Conservation (phyloP, 179 eudicot species). For the Beta macrorhiza region DNA sequence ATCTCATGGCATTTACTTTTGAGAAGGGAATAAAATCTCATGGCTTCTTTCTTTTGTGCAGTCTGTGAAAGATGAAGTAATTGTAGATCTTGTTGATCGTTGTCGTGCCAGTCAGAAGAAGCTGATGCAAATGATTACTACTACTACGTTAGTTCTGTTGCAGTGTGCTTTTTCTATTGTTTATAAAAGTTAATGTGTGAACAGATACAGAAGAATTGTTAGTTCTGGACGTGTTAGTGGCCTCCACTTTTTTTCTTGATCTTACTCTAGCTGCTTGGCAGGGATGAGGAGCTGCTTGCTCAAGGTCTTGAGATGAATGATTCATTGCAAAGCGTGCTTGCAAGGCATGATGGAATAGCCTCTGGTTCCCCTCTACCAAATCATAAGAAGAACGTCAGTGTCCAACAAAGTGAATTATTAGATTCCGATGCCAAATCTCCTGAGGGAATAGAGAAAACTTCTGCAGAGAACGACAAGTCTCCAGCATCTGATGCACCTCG, state of each 20-base stretch:
- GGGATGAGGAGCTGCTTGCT: constrained; percentile 87
- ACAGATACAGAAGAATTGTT: background rate
- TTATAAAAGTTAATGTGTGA: constrained; percentile 8
- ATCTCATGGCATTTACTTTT: background rate
- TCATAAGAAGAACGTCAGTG: constrained; percentile 30
- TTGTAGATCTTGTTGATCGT: constrained; percentile 75
- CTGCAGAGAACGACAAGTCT: constrained; percentile 33
- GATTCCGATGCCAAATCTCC: constrained; percentile 32
- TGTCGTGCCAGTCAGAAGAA: constrained; percentile 90
- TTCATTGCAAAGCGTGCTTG: constrained; percentile 64
- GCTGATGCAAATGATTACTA: constrained; percentile 76
- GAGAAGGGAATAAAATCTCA: background rate
- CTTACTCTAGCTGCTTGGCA: constrained; percentile 34
- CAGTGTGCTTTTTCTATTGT: background rate
- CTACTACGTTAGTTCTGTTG: constrained; percentile 52
- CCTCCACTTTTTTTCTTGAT: constrained; percentile 4
- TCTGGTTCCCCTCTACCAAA: constrained; percentile 74
- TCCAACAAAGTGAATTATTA: constrained; percentile 23
- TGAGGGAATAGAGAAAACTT: constrained; percentile 32
- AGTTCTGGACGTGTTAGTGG: background rate
- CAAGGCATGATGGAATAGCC: constrained; percentile 84
- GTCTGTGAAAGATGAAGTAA: constrained; percentile 90
- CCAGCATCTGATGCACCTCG: constrained; percentile 33
- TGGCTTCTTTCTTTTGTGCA: constrained; percentile 28
- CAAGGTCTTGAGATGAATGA: constrained; percentile 92